phyloP scores from a whole-genome alignment of 108 stramenopile species.

The Nitzschia sp. region DNA sequence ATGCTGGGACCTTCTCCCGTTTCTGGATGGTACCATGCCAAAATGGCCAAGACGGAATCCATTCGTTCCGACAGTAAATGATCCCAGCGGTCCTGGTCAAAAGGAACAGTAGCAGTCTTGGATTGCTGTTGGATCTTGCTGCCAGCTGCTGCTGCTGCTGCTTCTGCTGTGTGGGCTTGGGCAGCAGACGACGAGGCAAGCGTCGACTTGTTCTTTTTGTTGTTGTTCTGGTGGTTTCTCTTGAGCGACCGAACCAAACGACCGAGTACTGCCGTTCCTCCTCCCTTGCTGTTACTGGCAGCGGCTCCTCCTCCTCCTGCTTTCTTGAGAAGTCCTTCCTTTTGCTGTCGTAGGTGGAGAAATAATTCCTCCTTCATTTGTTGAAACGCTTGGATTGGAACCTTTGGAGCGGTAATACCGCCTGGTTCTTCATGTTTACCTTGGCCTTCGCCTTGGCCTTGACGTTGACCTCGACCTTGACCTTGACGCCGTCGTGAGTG shows the following conservation, averaged over 20 bases:
- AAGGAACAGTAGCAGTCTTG: neutral
- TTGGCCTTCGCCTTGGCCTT: neutral
- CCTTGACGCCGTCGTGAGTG: neutral
- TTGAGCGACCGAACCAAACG: neutral
- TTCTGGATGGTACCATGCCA: conserved; percentile 43
- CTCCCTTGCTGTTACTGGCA: conserved; percentile 23
- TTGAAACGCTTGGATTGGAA: neutral
- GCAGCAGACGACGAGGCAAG: neutral
- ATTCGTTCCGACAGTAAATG: conserved; percentile 23
- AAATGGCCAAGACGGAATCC: conserved; percentile 30
- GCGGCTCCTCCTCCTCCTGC: neutral
- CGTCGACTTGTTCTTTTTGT: conserved; percentile 2
- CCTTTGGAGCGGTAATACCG: conserved; percentile 3
- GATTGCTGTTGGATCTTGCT: neutral
- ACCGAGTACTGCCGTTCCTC: conserved; percentile 6
- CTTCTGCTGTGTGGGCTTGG: no score
- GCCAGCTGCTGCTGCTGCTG: neutral
- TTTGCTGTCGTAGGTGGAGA: neutral
- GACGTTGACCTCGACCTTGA: neutral
- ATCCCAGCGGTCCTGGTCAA: neutral
- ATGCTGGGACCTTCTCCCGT: conserved; percentile 42
- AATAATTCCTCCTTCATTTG: conserved; percentile 8
- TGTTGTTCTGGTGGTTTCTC: neutral
- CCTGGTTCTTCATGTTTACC: neutral
- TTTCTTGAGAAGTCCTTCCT: neutral